Evolutionary conservation across 2,329 filamentous ascomycete genomes (phyloP).

Genomic region (Exophiala sideris): DNA sequence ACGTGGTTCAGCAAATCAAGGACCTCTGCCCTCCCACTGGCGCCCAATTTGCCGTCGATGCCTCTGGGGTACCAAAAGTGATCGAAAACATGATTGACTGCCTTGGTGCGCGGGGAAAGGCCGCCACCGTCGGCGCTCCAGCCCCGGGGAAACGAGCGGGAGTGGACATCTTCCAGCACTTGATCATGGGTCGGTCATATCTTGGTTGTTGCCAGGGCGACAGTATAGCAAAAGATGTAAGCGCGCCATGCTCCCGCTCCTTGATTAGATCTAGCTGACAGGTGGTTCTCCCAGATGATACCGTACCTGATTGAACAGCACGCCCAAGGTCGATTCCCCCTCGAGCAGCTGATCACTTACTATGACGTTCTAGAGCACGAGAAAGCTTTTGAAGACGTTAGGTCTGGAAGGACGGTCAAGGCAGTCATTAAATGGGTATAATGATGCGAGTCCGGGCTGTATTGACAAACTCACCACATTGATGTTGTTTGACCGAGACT

Average conservation of each 20-base stretch:
- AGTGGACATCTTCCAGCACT: slow-evolving; percentile 24
- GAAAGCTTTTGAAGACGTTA: slow-evolving; percentile 28
- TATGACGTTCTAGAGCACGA: slow-evolving; percentile 42
- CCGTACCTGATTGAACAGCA: slow-evolving; percentile 48
- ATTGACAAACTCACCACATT: too few relatives aligned
- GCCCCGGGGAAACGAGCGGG: slow-evolving; percentile 3
- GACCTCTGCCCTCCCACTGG: slow-evolving; percentile 36
- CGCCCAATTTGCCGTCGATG: slow-evolving; percentile 26
- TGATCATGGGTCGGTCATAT: slow-evolving; percentile 27
- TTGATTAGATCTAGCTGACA: too few relatives aligned
- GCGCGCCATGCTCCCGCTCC: too few relatives aligned
- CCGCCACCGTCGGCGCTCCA: slow-evolving; percentile 26
- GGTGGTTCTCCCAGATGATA: too few relatives aligned
- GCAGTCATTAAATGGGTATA: slow-evolving; percentile 6
- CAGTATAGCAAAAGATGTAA: slow-evolving; percentile 14
- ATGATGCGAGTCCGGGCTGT: too few relatives aligned
- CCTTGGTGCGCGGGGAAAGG: slow-evolving; percentile 23
- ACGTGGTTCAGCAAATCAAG: slow-evolving; percentile 38
- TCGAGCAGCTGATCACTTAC: slow-evolving; percentile 42
- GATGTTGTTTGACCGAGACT: too few relatives aligned
- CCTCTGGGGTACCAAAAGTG: slow-evolving; percentile 20
- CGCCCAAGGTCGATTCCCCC: slow-evolving; percentile 42
- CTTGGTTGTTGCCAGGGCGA: slow-evolving; percentile 28
- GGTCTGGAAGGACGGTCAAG: slow-evolving; percentile 7
- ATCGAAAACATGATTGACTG: slow-evolving; percentile 25